Evolutionary conservation across 2,329 filamentous ascomycete genomes (phyloP), one percentile per base, ranked within the genome.

Genomic region (Trichoderma sp.): DNA sequence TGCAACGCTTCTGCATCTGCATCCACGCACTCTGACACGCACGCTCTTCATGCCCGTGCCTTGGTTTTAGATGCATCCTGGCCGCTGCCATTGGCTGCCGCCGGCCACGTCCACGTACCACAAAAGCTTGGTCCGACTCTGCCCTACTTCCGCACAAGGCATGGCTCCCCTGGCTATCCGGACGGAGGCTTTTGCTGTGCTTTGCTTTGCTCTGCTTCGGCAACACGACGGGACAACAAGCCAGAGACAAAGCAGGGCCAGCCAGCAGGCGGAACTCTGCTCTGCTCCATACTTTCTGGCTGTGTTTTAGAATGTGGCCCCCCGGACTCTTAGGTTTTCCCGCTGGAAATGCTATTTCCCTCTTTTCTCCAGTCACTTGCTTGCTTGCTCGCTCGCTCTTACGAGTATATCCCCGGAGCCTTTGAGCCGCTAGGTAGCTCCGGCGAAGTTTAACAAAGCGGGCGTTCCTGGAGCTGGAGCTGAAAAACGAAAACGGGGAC

Each of bases 381-480:
- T 17, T 39, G 36, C 32, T 34, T 34, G 32, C 39, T 43, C 13
- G 6, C 32, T 53, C 47, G 20, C n/a, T 47, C n/a, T 39, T n/a
- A 39, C 47, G 47, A 23, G 43, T 50, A 12, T 20, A 26, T 39
- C 23, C 34, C 30, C 65, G 32, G 58, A 63, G 57, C 68, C 36
- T 70, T 57, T 70, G 15, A 28, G 47, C 68, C 68, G 68, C 68
- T 65, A 59, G 34, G 53, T 15, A 61, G 53, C 53, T 64, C 53
- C 36, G 53, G 57, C 55, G 36, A 71, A 71, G 69, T 71, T 50
- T 71, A 71, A 59, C 50, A 26, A 39, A 57, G n/a, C 68, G 50
- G 58, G 59, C 59, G 59, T 65, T 70, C 68, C 61, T 64, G 50
- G 36, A 47, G 59, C 59, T 70, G 68, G 61, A 70, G 57, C 64